Evolutionary conservation across 2,329 filamentous ascomycete species (phyloP).

Genomic region (Pleochaeta shiraiana): DNA sequence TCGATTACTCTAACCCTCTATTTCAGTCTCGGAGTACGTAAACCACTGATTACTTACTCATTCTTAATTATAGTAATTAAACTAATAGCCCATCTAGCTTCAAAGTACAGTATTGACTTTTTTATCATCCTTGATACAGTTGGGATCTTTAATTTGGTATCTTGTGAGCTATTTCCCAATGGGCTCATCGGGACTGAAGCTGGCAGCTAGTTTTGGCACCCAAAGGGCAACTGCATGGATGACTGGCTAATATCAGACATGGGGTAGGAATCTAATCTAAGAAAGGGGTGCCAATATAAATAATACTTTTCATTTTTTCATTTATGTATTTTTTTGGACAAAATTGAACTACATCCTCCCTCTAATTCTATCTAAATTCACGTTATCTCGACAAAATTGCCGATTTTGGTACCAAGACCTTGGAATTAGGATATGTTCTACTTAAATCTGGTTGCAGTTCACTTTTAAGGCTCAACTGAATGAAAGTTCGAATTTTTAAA

Average conservation of each 20-base stretch:
- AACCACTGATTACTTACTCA: neutral
- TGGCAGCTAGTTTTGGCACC: conserved; percentile 71
- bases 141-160: conserved; percentile 76
- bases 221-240: conserved; percentile 76
- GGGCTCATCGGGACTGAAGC: conserved; percentile 70
- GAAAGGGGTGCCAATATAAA: too few relatives aligned
- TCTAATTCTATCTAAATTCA: too few relatives aligned
- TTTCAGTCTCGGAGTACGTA: conserved; percentile 76
- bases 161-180: conserved; percentile 95
- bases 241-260: conserved; percentile 22
- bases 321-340: too few relatives aligned
- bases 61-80: conserved; percentile 9
- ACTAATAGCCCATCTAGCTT: conserved; percentile 40
- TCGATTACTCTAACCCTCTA: conserved; percentile 79
- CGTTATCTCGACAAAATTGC: too few relatives aligned
- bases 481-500: too few relatives aligned
- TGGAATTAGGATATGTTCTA: too few relatives aligned
- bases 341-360: too few relatives aligned
- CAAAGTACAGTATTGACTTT: conserved; percentile 70
- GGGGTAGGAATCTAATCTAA: too few relatives aligned
- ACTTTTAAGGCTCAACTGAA: too few relatives aligned
- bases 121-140: conserved; percentile 61
- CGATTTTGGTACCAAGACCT: too few relatives aligned
- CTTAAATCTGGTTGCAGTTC: too few relatives aligned
- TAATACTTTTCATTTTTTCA: too few relatives aligned